Base-by-base conservation (phyloP, 2,329 filamentous ascomycete genomes). In the Colletotrichum sp. region DNA sequence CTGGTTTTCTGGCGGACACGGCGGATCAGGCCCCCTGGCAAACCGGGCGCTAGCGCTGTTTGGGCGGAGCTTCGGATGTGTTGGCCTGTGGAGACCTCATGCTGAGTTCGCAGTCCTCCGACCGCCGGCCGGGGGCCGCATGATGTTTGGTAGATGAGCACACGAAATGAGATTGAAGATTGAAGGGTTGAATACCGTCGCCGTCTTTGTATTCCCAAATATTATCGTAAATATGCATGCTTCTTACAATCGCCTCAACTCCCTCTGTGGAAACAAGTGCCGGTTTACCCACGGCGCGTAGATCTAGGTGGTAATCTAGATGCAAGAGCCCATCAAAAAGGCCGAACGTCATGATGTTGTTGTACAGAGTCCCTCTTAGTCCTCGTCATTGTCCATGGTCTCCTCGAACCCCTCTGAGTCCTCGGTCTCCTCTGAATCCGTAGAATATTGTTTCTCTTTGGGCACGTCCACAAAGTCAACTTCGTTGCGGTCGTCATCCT, bases 361-460 rank as follows among this genome's bases (percentile, higher is more conserved):
- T 62, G n/a, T 59, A 64, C 70, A 75, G 14, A 28, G 26, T 64
- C 7, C 28, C 8, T 10, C 8, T 58, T 10, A 48, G 16, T 59
- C 65, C 34, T 75, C 73, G 18, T 73, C 73, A 18, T 75, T 66
- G 32, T 76, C 74, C 66, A 74, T 76, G 2, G 59, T 71, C n/a
- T 76, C 74, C 21, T 76, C 74, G n/a, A 76, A 76, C 2, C 65
- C 71, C 28, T 76, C 74, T 5, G 74, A 76, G 55, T 76, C 74
- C 18, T 67, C 74, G 26, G 65, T 75, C 26, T 75, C 58, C 18
- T 64, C 61, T 48, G 61, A 66, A 7, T 68, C 70, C 10, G 43
- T 56, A 52, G 70, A 64, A 14, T 58, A 43, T 26, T 73, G 52
- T 68, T 52, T 30, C 8, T 75, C 56, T 48, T 52, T 58, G 16